Base-by-base conservation (phyloP, 2,329 filamentous ascomycete genomes). In the Coleophoma cylindrospora region DNA sequence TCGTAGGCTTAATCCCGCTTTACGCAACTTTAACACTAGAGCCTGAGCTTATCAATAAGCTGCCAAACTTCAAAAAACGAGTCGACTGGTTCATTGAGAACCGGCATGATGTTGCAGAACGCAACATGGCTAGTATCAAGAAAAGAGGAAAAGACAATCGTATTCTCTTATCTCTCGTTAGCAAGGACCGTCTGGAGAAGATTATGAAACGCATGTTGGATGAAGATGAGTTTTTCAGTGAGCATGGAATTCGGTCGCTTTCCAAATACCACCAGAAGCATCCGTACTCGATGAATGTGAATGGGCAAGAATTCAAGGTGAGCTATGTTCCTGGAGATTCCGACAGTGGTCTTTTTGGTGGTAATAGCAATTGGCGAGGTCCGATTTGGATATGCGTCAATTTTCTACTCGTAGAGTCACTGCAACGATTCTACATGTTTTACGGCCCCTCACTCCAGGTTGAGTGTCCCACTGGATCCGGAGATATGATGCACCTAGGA, bases 301-400 rank as follows among this genome's bases (percentile, higher is more conserved):
- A 97, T 57, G 91, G 89, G 0, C 90, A 96, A 66, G 79, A 79
- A 32, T 97, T 96, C 73, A 81, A 84, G 50, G 92, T 97, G 38
- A 81, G 84, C 60, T 97, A 97, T 64, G 83, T 97, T 15, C 85
- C 94, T 1, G 94, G 92, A n/a, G 92, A 97, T 66, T 96, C 92
- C 0, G 91, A 97, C 71, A 96, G 89, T 62, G 89, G 90, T 3
- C 79, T 97, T 5, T 97, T 97, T 63, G 92, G 92, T 48, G 92
- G 92, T 58, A 97, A 97, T 78, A 96, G 91, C 68, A 97, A 97
- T 70, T 97, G 92, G 92, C 83, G 92, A 71, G 92, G 87, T 1
- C 92, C 94, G 0, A 92, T 96, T 60, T 97, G 92, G 92, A 78
- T 96, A 45, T 94, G 90, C 55, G 91, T 96, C 71, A 97, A 97